Evolutionary conservation across 148 eudicot species (phyloP).

Genomic region (Nyssa sinensis): DNA sequence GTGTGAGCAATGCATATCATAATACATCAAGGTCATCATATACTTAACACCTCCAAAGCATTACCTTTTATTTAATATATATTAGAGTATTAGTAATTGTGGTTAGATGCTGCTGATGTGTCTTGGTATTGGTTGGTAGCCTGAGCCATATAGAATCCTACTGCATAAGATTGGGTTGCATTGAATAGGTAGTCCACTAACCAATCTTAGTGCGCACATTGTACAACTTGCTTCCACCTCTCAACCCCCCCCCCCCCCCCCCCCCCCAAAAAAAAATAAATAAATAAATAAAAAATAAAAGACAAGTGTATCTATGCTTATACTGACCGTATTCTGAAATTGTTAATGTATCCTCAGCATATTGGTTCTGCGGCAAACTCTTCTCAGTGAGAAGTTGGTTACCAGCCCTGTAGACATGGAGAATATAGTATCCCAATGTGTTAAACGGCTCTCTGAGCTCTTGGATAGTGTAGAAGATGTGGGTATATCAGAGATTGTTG

Average conservation of each 20-base stretch:
- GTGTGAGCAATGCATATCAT: neutral
- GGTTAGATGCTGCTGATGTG: neutral
- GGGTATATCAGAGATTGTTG: conserved; percentile 42
- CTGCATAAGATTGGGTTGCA: neutral
- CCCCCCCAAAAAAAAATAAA: too few species aligned
- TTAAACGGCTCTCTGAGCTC: conserved; percentile 31
- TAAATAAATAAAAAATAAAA: too few species aligned
- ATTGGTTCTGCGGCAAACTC: conserved; percentile 54
- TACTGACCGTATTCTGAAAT: neutral
- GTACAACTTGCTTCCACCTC: neutral
- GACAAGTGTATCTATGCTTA: too few species aligned
- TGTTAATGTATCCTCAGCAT: conserved; percentile 28
- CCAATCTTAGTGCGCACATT: too few species aligned
- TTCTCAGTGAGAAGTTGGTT: conserved; percentile 35
- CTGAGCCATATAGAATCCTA: neutral
- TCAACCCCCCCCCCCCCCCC: neutral
- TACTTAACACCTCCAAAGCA: neutral
- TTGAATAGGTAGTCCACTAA: neutral
- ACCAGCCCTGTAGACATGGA: conserved; percentile 40
- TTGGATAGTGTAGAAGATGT: conserved; percentile 38
- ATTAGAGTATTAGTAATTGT: neutral
- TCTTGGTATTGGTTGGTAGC: neutral
- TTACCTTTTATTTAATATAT: too few species aligned
- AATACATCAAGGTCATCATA: neutral
- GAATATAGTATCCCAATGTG: conserved; percentile 28